Evolutionary conservation across 2,329 filamentous ascomycete species (phyloP).

Genomic region (Ceratocystis papillata): DNA sequence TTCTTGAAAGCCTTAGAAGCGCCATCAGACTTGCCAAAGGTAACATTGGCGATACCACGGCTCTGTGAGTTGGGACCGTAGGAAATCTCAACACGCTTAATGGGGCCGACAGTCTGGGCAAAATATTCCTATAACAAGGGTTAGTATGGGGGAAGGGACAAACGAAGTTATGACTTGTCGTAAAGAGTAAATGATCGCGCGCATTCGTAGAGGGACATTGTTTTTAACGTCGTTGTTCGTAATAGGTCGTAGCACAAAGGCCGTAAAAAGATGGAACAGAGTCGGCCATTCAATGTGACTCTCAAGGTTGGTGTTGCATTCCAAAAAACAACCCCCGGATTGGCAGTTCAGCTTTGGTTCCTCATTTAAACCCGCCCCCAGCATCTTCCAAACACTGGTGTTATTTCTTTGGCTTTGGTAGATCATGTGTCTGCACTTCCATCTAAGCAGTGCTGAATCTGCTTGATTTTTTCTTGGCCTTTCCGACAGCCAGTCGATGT

Average conservation of each 20-base stretch:
- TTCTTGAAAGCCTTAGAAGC: constrained; percentile 74
- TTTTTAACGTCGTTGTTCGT: constrained; percentile 9
- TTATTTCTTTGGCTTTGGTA: neutral
- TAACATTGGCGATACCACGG: constrained; percentile 83
- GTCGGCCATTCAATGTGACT: neutral
- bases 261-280: neutral
- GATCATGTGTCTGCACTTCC: neutral
- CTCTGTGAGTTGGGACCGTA: constrained; percentile 89
- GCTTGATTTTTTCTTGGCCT: neutral
- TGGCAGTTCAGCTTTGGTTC: constrained; percentile 12
- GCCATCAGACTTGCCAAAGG: constrained; percentile 69
- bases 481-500: neutral
- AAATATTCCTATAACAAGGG: constrained; percentile 82
- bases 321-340: constrained; percentile 14
- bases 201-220: constrained; percentile 29
- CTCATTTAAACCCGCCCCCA: constrained; percentile 5
- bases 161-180: constrained; percentile 13
- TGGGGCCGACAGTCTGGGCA: constrained; percentile 69
- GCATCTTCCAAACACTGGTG: neutral
- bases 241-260: constrained; percentile 9
- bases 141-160: constrained; percentile 36
- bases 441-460: neutral
- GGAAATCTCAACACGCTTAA: constrained; percentile 82
- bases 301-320: neutral
- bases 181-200: constrained; percentile 43